These are phyloP conservation scores for Kuraishia cidri DNA, from an alignment of 805 yeast species.

Conservation along the genomic window DNA sequence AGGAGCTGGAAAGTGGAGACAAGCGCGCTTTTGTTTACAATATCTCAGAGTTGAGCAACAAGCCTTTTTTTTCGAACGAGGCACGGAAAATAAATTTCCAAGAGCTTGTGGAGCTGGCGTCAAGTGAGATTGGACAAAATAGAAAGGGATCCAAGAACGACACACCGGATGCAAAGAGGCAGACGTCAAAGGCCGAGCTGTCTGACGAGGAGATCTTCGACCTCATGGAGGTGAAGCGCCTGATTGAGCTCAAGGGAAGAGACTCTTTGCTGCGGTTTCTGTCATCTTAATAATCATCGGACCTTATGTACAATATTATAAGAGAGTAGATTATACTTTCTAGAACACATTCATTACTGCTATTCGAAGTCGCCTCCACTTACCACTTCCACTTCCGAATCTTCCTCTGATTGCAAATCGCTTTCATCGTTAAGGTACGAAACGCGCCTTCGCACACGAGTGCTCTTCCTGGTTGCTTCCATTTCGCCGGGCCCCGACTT, in stretches of 20 bases:
- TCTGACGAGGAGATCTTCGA: conserved; percentile 36
- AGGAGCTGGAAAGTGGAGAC: conserved; percentile 13
- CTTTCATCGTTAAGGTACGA: conserved; percentile 9
- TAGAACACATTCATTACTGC: conserved; percentile 1
- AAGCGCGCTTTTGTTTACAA: conserved; percentile 22
- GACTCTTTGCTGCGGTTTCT: conserved; percentile 50
- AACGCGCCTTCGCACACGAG: no score
- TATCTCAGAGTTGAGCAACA: conserved; percentile 20
- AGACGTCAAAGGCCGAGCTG: no score
- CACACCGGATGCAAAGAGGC: no score
- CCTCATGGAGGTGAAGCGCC: conserved; percentile 42
- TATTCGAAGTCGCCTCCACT: no score
- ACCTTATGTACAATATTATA: neutral
- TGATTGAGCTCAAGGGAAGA: conserved; percentile 64
- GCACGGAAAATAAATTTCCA: conserved; percentile 32
- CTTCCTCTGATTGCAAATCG: conserved; percentile 1
- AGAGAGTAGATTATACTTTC: neutral
- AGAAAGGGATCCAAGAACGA: no score
- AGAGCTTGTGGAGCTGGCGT: conserved; percentile 33
- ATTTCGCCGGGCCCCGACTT: no score
- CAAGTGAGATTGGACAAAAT: no score
- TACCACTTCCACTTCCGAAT: no score
- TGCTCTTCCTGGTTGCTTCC: conserved; percentile 33
- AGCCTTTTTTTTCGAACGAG: conserved; percentile 15
- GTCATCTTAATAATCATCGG: neutral